These are phyloP conservation scores for Sphagnum magellanicum DNA, from an alignment of 228 moss, liverwort and hornwort species.

Conservation along the genomic window DNA sequence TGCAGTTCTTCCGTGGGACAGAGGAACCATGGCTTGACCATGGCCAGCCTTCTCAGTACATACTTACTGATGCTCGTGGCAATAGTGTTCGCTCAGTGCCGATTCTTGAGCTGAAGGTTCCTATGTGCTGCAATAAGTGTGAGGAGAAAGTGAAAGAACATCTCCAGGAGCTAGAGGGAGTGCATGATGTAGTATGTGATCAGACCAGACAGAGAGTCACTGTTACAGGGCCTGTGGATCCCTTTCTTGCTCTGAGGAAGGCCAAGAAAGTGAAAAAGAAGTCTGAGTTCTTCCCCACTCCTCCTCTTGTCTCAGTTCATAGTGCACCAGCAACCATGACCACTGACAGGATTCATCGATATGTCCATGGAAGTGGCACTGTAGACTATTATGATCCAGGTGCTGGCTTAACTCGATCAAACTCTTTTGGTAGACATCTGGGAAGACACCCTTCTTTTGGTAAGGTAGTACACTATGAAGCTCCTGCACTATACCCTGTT, in stretches of 20 bases:
- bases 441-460: constrained; percentile 27
- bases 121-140: constrained; percentile 43
- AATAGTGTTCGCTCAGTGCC: not conserved
- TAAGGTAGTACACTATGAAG: constrained; percentile 11
- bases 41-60: too few relatives aligned
- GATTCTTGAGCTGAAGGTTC: constrained; percentile 22
- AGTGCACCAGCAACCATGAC: too few relatives aligned
- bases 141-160: constrained; percentile 40
- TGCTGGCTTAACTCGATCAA: not conserved
- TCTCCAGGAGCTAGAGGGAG: constrained; percentile 34
- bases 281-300: constrained; percentile 13
- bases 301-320: too few relatives aligned
- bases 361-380: too few relatives aligned
- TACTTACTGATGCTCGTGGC: too few relatives aligned
- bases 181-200: constrained; percentile 19
- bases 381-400: too few relatives aligned
- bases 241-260: constrained; percentile 22
- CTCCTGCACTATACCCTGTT: constrained; percentile 5
- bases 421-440: constrained; percentile 9
- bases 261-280: constrained; percentile 44
- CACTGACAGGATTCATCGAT: too few relatives aligned
- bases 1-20: too few relatives aligned
- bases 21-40: too few relatives aligned
- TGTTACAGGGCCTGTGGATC: constrained; percentile 19
- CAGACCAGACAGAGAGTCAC: constrained; percentile 16